phyloP scores from a whole-genome alignment of 208 protist species.

The Crithidia fasciculata region DNA sequence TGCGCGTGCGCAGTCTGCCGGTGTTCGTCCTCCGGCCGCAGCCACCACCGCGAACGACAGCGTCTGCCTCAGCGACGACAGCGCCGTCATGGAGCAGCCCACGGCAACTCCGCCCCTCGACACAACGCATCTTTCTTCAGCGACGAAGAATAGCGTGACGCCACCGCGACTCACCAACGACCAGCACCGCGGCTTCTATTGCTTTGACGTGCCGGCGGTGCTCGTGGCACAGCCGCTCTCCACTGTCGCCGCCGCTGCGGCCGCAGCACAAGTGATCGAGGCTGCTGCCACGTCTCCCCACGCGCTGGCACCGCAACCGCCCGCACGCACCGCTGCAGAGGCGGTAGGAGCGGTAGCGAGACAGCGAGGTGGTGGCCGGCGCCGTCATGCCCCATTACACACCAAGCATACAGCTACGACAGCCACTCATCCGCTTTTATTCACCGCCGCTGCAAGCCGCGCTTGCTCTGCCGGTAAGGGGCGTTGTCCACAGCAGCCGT shows the following conservation, averaged over 20 bases:
- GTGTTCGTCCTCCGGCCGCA: background rate
- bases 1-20: conserved; percentile 7
- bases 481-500: no score
- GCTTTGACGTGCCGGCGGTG: conserved; percentile 27
- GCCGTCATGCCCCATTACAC: no score
- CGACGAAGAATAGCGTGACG: background rate
- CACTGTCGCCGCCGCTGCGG: conserved; percentile 13
- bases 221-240: conserved; percentile 27
- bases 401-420: no score
- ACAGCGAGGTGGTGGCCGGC: no score
- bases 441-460: no score
- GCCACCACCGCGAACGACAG: background rate
- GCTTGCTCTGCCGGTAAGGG: no score
- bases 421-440: no score
- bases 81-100: background rate
- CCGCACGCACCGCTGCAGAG: no score
- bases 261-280: conserved; percentile 15
- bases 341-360: no score
- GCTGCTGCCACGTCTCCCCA: no score
- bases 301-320: background rate
- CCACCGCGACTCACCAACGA: background rate
- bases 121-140: background rate
- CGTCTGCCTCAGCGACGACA: background rate
- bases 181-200: conserved; percentile 16
- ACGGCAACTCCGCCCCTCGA: no score